Evolutionary conservation across 371 early-diverging fungal species (phyloP), one percentile per base, ranked within the genome.

Genomic region (Mortierella sp.): DNA sequence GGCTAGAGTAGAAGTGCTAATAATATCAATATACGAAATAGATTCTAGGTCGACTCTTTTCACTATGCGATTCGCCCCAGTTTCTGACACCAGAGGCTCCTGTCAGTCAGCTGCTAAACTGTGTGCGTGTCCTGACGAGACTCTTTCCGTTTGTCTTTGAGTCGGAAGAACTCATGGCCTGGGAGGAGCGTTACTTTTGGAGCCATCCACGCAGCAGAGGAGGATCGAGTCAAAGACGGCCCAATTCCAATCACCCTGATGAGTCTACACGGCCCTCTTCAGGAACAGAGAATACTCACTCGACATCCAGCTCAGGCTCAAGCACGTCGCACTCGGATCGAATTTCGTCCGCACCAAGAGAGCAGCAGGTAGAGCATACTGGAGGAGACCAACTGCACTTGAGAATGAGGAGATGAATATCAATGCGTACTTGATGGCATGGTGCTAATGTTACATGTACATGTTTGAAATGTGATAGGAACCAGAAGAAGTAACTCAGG

Each of bases 61-160:
- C 72, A 7, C 80, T 93, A 31, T 85, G 91, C 52, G 77, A 87
- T 10, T 85, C 90, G 22, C 85, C 86, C n/a, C 89, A 88, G 58
- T 89, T 92, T 74, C 87, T 89, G 1, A 86, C 87, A 37, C 82
- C 87, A 14, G 87, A 90, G 29, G 79, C 88, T 24, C 88, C 88
- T 22, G 87, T 88, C 14, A 83, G 80, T 45, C 92, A 95, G 39
- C 86, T 94, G n/a, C 83, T 95, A 29, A 96, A 97, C 83, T 94
- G 95, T 73, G 87, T 93, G 29, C 93, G 97, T 29, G 85, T 97
- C 24, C 80, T 97, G 71, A 95, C 96, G 1, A 91, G 97, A 10
- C 53, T 96, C 26, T 85, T 97, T 44, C 96, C 96, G 13, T 95
- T 93, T 85, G 85, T 95, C 8, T 97, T 92, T 85, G 97, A 97